Conservation (phyloP, 2,329 filamentous ascomycete species). For the Paecilomyces sp. region DNA sequence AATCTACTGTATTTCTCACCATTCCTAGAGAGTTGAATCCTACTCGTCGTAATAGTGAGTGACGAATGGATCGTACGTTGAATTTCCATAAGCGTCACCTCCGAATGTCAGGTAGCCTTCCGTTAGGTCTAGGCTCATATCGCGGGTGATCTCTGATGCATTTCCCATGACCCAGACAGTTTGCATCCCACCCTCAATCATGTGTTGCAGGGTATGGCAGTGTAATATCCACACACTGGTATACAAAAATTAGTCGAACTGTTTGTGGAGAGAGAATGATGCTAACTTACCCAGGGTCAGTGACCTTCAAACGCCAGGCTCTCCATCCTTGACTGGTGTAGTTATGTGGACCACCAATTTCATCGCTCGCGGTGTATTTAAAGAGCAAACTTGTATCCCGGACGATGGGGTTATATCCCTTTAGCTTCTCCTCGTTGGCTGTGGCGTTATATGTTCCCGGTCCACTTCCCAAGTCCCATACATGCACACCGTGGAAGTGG, state of each 20-base stretch:
- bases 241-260: neutral
- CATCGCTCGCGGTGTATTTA: constrained; percentile 41
- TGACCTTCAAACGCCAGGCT: constrained; percentile 52
- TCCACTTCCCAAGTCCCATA: constrained; percentile 41
- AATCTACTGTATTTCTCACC: no score
- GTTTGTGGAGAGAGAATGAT: neutral
- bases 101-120: no score
- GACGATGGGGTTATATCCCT: constrained; percentile 30
- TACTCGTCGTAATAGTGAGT: no score
- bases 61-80: no score
- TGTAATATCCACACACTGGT: constrained; percentile 42
- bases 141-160: constrained; percentile 26
- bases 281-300: constrained; percentile 33
- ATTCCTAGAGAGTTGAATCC: no score
- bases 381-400: constrained; percentile 51
- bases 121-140: no score
- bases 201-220: constrained; percentile 44
- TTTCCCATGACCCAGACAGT: constrained; percentile 42
- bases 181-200: constrained; percentile 41
- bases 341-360: constrained; percentile 20
- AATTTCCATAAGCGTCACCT: no score
- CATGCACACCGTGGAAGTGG: constrained; percentile 41
- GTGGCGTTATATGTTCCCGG: constrained; percentile 38
- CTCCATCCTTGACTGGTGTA: constrained; percentile 43
- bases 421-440: constrained; percentile 35